Base-by-base conservation (phyloP, 2,329 filamentous ascomycete genomes). In the Aspergillus sp. region DNA sequence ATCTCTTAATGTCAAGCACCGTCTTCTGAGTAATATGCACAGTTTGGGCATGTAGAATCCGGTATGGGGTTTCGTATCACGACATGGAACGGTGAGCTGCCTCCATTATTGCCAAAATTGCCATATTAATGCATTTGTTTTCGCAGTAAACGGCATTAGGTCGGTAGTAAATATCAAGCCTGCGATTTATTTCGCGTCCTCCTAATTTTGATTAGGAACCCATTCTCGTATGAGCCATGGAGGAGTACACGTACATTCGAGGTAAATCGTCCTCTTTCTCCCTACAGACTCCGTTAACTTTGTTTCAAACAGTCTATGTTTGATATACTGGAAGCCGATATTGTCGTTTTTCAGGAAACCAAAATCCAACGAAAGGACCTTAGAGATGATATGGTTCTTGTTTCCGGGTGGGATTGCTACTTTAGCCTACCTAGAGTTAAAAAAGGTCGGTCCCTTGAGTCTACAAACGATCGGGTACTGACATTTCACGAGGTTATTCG, bases 291-390 rank as follows among this genome's bases (percentile, higher is more conserved):
- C 51, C 17, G 24, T 34, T 44, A 48, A 40, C 33, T 27, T n/a
- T 11, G 5, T 54, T 51, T 4, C 41, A 37, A 49, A 2, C 58
- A 91, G 88, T 83, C 88, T 64, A 98, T 98, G 95, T 98, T 99
- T 75, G 90, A 96, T 65, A 90, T 89, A 44, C 83, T 99, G 6
- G 90, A 95, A 72, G 87, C 93, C 53, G 95, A 99, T 73, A 95
- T 99, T 62, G 86, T 98, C 17, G 83, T 97, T 58, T 92, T 98
- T 80, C 95, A 99, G 74, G 95, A 98, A 75, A 88, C 91, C 44
- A 99, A 98, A 77, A 97, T 98, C 41, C 95, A 98, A 71, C 84
- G 89, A 57, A 96, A 96, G 71, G 93, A 97, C 66, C 80, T 99
- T 1, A 83, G 82, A 41, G 95, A 98, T 81, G 95, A 98, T 66